Percentiles rank a stretch among this genome's conserved stretches.
phyloP scores from a whole-genome alignment of 2,329 filamentous ascomycete genomes.

The Cadophora sp. region DNA sequence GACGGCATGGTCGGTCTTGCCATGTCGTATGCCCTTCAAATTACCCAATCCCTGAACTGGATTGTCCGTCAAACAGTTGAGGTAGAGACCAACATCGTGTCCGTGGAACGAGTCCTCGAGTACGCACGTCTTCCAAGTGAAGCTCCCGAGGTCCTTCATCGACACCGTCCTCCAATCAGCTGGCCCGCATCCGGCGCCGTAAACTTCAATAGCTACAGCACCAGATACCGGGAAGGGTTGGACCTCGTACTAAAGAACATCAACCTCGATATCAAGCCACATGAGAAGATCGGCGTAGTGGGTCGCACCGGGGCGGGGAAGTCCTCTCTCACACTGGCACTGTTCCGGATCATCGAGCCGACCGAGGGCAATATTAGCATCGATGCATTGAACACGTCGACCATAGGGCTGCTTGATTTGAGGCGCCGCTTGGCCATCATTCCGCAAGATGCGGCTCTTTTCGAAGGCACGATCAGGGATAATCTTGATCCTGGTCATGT shows the following conservation, averaged over 20 bases:
- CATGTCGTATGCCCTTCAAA: constrained; percentile 97
- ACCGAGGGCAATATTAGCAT: constrained; percentile 84
- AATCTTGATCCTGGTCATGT: constrained; percentile 95
- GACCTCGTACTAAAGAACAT: constrained; percentile 94
- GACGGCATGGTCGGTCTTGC: constrained; percentile 85
- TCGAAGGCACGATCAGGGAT: constrained; percentile 91
- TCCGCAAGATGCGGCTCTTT: constrained; percentile 94
- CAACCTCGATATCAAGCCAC: constrained; percentile 89
- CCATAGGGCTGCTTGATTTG: constrained; percentile 88
- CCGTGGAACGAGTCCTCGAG: constrained; percentile 95
- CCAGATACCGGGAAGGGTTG: constrained; percentile 86
- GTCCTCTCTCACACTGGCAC: constrained; percentile 86
- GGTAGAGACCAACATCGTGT: constrained; percentile 99
- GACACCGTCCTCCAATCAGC: constrained; percentile 83
- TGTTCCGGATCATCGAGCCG: constrained; percentile 96
- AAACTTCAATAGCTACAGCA: constrained; percentile 92
- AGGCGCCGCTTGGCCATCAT: constrained; percentile 93
- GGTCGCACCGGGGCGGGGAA: constrained; percentile 96
- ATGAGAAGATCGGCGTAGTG: constrained; percentile 98
- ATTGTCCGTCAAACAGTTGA: constrained; percentile 98
- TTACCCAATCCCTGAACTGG: constrained; percentile 98
- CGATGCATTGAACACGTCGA: constrained; percentile 86
- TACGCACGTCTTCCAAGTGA: constrained; percentile 92
- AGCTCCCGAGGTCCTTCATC: constrained; percentile 90
- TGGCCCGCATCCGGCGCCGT: constrained; percentile 93